Evolutionary conservation across 345 rosid species (phyloP), one percentile per base, ranked within the genome.

Genomic region (Odontarrhena argentea): DNA sequence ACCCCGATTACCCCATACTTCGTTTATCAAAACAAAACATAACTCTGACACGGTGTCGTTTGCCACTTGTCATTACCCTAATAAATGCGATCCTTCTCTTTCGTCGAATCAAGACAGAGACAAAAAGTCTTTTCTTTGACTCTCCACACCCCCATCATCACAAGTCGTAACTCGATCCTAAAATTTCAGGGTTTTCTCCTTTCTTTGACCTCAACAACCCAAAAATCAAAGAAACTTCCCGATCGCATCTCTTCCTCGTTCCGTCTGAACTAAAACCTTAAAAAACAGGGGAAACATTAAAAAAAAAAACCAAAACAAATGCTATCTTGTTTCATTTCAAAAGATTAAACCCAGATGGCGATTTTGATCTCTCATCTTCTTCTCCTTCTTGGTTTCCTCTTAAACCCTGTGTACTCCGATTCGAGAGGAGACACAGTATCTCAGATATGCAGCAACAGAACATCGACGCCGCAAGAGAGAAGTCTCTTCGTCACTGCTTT

Each of bases 351-450:
- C 25, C 51, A 38, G 65, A 68, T 75, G 75, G 5, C 22, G 28
- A 69, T 37, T 51, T 42, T 62, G 15, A 43, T 26, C 12, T 36
- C 67, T 11, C 56, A 62, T 40, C 50, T 78, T 30, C 47, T 78
- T 4, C 42, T 56, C 4, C 50, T 77, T 45, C 42, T 53, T 1
- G 69, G 49, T 59, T 69, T 69, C 36, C 48, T 76, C 26, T 44
- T 70, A n/a, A 68, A 65, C 43, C 67, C 74, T 63, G 81, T 55
- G 40, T 36, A 78, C 1, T 84, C 84, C n/a, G 97, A 91, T 42
- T 93, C 97, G 7, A 76, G 97, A 79, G 91, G 93, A 40, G 80
- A 83, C 0, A 53, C 61, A 14, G 86, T 77, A 42, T 82, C 80
- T 70, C 49, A 79, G 51, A 65, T 82, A 45, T 92, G 98, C 83